A percentile compares a stretch with the other conserved stretches of the same genome.
Conservation (phyloP, 2,329 filamentous ascomycete species). For the Phyllosticta ampelicida region DNA sequence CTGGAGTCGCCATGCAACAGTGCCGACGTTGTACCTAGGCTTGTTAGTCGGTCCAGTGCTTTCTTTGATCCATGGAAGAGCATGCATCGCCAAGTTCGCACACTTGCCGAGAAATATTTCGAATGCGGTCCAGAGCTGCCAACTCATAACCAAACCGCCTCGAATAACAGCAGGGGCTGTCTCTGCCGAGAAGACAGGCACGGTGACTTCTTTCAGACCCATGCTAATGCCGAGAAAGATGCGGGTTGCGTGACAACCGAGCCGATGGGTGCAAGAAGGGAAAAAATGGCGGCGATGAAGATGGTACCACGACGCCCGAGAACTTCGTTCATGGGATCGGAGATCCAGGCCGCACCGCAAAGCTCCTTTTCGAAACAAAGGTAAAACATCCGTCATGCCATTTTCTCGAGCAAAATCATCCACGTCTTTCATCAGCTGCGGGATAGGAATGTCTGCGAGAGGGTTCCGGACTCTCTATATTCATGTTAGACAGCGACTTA, state of each 20-base stretch:
- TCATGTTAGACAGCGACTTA: neutral
- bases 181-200: slow-evolving; percentile 32
- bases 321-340: slow-evolving; percentile 15
- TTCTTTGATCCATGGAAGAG: too few relatives aligned
- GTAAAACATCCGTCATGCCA: slow-evolving; percentile 47
- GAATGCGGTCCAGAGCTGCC: slow-evolving; percentile 35
- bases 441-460: slow-evolving; percentile 43
- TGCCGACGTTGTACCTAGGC: slow-evolving; percentile 24
- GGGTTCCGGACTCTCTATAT: slow-evolving; percentile 42
- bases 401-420: slow-evolving; percentile 51
- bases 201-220: slow-evolving; percentile 35
- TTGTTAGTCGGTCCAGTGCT: too few relatives aligned
- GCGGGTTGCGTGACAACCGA: slow-evolving; percentile 22
- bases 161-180: slow-evolving; percentile 28
- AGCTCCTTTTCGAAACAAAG: slow-evolving; percentile 56
- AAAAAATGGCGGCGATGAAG: slow-evolving; percentile 19
- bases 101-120: slow-evolving; percentile 36
- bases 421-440: slow-evolving; percentile 43
- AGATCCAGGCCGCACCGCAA: slow-evolving; percentile 26
- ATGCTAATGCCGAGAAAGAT: slow-evolving; percentile 32
- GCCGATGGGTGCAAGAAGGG: slow-evolving; percentile 26
- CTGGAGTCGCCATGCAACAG: slow-evolving; percentile 29
- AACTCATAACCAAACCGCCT: slow-evolving; percentile 36
- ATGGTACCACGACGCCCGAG: slow-evolving; percentile 22
- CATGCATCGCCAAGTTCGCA: slow-evolving; percentile 30